Evolutionary conservation across 148 eudicot species (phyloP).

Genomic region (Rhododendron molle): DNA sequence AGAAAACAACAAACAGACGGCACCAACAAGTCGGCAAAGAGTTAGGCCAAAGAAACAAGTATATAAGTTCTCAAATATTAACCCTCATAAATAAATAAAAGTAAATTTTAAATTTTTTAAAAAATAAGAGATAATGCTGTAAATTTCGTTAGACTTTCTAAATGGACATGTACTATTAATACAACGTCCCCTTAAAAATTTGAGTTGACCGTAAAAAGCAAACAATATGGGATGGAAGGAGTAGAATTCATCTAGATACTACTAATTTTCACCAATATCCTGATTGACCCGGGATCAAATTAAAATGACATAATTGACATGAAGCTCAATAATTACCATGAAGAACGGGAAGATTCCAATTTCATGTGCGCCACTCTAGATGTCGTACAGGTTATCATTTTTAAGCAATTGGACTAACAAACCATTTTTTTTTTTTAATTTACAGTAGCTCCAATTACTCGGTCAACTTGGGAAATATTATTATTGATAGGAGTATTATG

Average conservation of each 20-base stretch:
- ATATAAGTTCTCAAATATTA: background rate
- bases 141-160: background rate
- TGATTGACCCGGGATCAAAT: background rate
- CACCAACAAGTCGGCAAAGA: background rate
- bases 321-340: background rate
- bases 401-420: background rate
- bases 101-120: no score
- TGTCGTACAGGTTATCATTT: no score
- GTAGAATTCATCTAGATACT: background rate
- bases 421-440: background rate
- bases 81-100: background rate
- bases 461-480: background rate
- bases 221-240: background rate
- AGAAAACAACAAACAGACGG: background rate
- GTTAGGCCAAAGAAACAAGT: background rate
- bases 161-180: background rate
- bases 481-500: no score
- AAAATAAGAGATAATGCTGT: background rate
- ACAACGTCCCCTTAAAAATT: background rate
- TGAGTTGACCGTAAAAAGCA: no score
- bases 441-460: background rate
- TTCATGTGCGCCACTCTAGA: background rate
- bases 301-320: background rate
- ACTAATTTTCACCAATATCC: background rate
- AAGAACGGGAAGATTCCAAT: background rate